Evolutionary conservation across 257 asterid genomes (phyloP), one percentile per base, ranked within the genome.

Genomic region (Solanum habrochaites): DNA sequence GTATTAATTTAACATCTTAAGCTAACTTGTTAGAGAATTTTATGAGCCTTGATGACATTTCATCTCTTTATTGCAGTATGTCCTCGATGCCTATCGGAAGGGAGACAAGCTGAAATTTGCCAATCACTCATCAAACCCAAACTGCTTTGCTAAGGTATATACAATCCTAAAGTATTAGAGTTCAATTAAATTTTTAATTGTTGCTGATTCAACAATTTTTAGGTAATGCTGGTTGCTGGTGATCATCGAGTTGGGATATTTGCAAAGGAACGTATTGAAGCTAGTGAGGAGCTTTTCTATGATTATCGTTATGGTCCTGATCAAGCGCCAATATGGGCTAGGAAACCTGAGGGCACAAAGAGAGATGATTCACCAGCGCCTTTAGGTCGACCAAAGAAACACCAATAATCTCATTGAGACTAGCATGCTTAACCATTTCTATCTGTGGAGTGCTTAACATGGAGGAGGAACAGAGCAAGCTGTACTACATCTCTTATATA

Each of bases 221-320:
- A 97, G 99, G 96, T 97, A 43, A 95, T 95, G 96, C 70, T 92
- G 89, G 99, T 96, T 83, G 97, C 98, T 25, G 99, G 99, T 58
- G 99, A 97, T 88, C 99, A 97, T 88, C 98, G 98, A n/a, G 99
- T 97, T 77, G 99, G 99, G 42, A 97, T 97, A 60, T 97, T 91
- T 81, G 99, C 99, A 20, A 97, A 97, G 2, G 98, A 97, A 90
- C 94, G 75, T 39, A 94, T 97, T 45, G 98, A 92, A 82, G 95
- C 98, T 66, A 94, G 98, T 16, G 96, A 95, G 87, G 99, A 97
- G 92, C 93, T 96, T 64, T 97, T 97, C 89, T 96, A 97, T 60
- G 99, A 97, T 83, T 97, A 96, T 88, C 97, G 98, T 5, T 96
- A 97, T 85, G 98, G 98, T 23, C 99, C 99, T 14, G 98, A 95